phyloP scores from a whole-genome alignment of 176 grass and related monocot genomes.

The Carex pumila region DNA sequence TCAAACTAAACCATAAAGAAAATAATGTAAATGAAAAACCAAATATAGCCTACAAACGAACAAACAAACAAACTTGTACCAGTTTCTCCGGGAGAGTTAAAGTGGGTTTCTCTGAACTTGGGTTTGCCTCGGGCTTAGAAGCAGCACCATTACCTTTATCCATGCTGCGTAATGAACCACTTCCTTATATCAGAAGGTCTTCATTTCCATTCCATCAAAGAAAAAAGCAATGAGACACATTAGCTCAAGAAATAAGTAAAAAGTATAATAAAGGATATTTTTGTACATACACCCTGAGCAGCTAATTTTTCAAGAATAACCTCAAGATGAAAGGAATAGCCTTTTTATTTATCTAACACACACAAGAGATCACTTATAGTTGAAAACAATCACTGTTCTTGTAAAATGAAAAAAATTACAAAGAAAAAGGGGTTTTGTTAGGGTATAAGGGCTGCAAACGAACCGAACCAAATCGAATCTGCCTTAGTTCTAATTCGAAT shows the following conservation, averaged over 20 bases:
- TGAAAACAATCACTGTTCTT: neutral
- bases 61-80: neutral
- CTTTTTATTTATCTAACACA: neutral
- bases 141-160: slow-evolving; percentile 31
- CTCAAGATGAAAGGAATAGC: neutral
- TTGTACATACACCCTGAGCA: neutral
- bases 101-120: slow-evolving; percentile 40
- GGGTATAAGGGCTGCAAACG: neutral
- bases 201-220: slow-evolving; percentile 20
- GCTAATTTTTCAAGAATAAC: slow-evolving; percentile 2
- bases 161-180: slow-evolving; percentile 94
- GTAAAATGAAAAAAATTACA: neutral
- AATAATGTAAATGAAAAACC: neutral
- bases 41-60: slow-evolving; percentile 21
- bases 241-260: slow-evolving; percentile 14
- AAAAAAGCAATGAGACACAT: slow-evolving; percentile 9
- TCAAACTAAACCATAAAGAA: neutral
- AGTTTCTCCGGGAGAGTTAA: slow-evolving; percentile 49
- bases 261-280: neutral
- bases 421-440: slow-evolving; percentile 3
- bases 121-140: slow-evolving; percentile 29
- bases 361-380: neutral
- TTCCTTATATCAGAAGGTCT: slow-evolving; percentile 97
- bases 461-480: no score
- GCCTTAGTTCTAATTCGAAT: no score